Conservation (phyloP, 345 rosid genomes). For the Geranium brycei region DNA sequence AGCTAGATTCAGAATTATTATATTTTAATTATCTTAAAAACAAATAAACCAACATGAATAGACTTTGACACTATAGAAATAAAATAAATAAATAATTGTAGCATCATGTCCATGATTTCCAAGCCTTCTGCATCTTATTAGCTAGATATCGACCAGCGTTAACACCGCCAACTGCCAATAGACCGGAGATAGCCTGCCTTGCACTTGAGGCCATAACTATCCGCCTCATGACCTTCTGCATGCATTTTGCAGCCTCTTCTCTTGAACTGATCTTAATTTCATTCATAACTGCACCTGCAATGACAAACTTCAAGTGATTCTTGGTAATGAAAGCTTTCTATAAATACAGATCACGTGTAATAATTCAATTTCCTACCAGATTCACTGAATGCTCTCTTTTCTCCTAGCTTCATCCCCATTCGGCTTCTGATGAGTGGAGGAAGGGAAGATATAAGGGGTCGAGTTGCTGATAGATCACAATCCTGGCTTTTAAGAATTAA, state of each 20-base stretch:
- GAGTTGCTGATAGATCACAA: constrained; percentile 34
- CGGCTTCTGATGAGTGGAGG: constrained; percentile 47
- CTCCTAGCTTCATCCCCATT: constrained; percentile 51
- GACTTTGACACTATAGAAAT: too few species aligned
- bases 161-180: constrained; percentile 52
- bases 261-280: constrained; percentile 45
- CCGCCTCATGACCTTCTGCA: constrained; percentile 47
- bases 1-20: too few species aligned
- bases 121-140: constrained; percentile 54
- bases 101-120: constrained; percentile 11
- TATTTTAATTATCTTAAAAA: too few species aligned
- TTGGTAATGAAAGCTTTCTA: neutral
- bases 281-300: constrained; percentile 30
- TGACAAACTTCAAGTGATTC: neutral
- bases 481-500: constrained; percentile 32
- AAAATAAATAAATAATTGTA: too few species aligned
- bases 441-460: constrained; percentile 44
- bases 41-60: too few species aligned
- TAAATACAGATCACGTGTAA: neutral
- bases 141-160: constrained; percentile 52
- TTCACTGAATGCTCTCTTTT: constrained; percentile 25
- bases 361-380: constrained; percentile 34
- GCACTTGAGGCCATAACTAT: constrained; percentile 69
- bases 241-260: constrained; percentile 51
- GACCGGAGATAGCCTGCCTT: constrained; percentile 80